Base-by-base conservation (phyloP, 306 rosid species). In the Prunus padus region DNA sequence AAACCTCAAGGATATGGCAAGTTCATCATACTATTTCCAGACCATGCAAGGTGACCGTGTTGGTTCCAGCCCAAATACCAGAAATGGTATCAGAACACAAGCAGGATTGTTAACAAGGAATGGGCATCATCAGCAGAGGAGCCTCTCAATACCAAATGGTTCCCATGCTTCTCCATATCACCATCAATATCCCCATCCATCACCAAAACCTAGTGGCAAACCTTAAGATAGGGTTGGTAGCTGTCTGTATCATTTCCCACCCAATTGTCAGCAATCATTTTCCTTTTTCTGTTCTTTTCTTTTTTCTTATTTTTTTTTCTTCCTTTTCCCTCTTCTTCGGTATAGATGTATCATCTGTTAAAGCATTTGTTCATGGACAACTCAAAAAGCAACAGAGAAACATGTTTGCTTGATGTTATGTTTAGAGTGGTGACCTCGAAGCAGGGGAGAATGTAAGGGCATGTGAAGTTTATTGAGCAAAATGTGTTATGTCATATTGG, bases 1-100 rank as follows among this genome's bases (percentile, higher is more conserved):
- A 69, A 89, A 85, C 86, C 97, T 94, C 10, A 94, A 91, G 85
- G 98, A 94, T 87, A 91, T 94, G 97, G 98, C 97, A 47, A 91
- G 97, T 86, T 91, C 97, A 50, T 94, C 97, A 3, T 94, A 94
- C 69, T 90, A 87, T 77, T 94, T 91, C 82, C 98, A 94, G 82
- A 81, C 96, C 22, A 86, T 91, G 89, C 89, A 88, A 77, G 85
- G 85, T 5, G 97, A 92, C 74, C 92, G 96, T 6, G 47, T 85
- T 11, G 74, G 90, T 26, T 88, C 91, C 1, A 93, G 96, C 83
- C 97, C 97, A 0, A 88, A 85, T 57, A 73, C 93, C 28, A 80
- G 93, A 85, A 90, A 84, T n/a, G 87, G 87, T 31, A 47, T 46
- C 18, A 85, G 88, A 62, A 64, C 81, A 4, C 96, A 81, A 66